Evolutionary conservation across 139 green algal species (phyloP), one percentile per base, ranked within the genome.

Genomic region (Diplosphaera chodatii): DNA sequence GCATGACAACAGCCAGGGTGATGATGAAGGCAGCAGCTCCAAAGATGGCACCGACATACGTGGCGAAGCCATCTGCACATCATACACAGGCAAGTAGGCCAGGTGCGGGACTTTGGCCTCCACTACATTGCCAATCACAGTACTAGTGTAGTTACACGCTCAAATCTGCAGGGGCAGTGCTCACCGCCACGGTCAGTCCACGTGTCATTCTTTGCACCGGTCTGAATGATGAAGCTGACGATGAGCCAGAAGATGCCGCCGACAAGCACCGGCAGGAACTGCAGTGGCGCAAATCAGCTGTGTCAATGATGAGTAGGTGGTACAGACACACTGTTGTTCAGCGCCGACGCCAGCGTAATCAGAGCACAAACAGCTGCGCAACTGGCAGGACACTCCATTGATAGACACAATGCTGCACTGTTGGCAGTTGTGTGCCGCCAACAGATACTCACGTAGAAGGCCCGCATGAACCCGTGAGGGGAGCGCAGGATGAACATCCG

Each of bases 201-300:
- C 25, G 37, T 48, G 37, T 10, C 37, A 48, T 48, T 48, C 37
- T 48, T 48, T 6, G 74, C 67, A 62, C 78, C 80, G 32, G 84
- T 90, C 70, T 88, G 80, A 37, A 88, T 85, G 72, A 93, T 84
- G 70, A 88, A 87, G 69, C 86, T 83, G 3, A 73, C 67, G 65
- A 83, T 87, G 21, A 91, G 34, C 56, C 83, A 83, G 32, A 87
- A 63, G 33, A 80, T 81, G 18, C 86, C 21, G 34, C 63, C 73
- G 13, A 89, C 64, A 28, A 86, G 56, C 40, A 85, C 68, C 20
- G 78, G 79, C 22, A 85, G 79, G 23, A 70, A 32, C 41, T 72
- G 63, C 56, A 67, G 15, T n/a, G n/a, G n/a, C n/a, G n/a, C n/a
- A n/a, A n/a, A n/a, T n/a, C n/a, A n/a, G n/a, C n/a, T n/a, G n/a